Evolutionary conservation across 768 basidiomycete genomes (phyloP).

Genomic region (Phylloporus sp.): DNA sequence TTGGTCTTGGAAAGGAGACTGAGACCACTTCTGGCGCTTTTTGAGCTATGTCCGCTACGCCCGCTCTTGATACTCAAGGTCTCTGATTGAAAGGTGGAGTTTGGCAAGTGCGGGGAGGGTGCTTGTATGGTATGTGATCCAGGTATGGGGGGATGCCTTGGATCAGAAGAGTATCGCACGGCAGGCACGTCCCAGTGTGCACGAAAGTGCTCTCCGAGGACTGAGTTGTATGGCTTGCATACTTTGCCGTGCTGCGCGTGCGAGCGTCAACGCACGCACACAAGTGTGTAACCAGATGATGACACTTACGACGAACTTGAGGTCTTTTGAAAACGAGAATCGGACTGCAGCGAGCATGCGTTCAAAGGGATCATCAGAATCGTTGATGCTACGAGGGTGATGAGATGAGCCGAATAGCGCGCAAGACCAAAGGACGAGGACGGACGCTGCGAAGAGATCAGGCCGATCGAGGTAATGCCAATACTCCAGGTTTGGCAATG

Average conservation of each 20-base stretch:
- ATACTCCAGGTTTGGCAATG: constrained; percentile 93
- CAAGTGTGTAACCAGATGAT: background rate
- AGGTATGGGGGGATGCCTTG: constrained; percentile 42
- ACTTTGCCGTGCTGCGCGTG: constrained; percentile 73
- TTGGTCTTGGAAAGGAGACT: constrained; percentile 51
- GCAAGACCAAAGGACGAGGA: constrained; percentile 18
- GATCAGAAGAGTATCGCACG: constrained; percentile 45
- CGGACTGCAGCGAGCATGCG: constrained; percentile 90
- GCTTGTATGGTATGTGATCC: constrained; percentile 35
- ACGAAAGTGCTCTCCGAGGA: constrained; percentile 85
- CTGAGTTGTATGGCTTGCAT: constrained; percentile 89
- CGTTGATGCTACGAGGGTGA: constrained; percentile 66
- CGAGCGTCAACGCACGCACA: constrained; percentile 2
- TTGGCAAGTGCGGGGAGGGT: constrained; percentile 22
- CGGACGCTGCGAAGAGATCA: constrained; percentile 87
- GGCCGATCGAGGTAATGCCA: constrained; percentile 92
- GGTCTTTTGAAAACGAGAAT: constrained; percentile 88
- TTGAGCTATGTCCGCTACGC: constrained; percentile 50
- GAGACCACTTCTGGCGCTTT: constrained; percentile 54
- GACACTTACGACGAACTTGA: constrained; percentile 77
- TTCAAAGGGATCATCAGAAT: constrained; percentile 87
- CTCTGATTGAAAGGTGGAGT: constrained; percentile 34
- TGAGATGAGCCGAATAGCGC: constrained; percentile 2
- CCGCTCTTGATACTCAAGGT: constrained; percentile 47
- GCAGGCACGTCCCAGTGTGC: constrained; percentile 81